Percentiles rank a stretch among this genome's conserved stretches.
Evolutionary conservation across 108 stramenopile genomes (phyloP).

Genomic region (Nannochloropsis gaditana): DNA sequence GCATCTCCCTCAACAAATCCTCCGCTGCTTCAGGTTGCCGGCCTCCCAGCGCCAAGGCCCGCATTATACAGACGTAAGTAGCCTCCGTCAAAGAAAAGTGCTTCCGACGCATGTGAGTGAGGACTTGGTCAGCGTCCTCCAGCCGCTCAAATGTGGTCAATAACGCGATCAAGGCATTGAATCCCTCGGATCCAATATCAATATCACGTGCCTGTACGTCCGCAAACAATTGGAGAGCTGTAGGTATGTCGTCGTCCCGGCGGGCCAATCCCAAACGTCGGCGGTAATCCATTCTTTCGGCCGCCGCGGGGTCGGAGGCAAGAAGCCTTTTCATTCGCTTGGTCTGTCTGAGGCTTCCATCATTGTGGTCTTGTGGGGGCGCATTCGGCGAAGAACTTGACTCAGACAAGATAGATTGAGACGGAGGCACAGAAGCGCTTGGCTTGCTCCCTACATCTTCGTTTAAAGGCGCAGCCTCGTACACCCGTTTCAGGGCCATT

Average conservation of each 20-base stretch:
- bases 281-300: neutral
- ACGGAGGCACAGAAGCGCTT: neutral
- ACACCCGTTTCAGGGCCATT: neutral
- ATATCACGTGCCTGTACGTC: neutral
- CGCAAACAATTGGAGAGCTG: neutral
- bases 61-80: neutral
- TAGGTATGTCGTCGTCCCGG: neutral
- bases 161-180: neutral
- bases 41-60: neutral
- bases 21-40: neutral
- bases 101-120: neutral
- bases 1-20: neutral
- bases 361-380: neutral
- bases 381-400: neutral
- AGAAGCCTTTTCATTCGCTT: conserved; percentile 20
- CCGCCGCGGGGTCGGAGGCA: neutral
- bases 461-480: neutral
- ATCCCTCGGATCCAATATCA: neutral
- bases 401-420: too few species aligned
- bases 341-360: neutral
- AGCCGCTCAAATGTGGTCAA: conserved; percentile 7
- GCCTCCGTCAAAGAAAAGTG: neutral
- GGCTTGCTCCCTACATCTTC: neutral
- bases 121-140: neutral
- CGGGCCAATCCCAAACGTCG: neutral